These are phyloP conservation scores for Eruca vesicaria DNA, from an alignment of 441 rosid genomes.

Conservation along the genomic window DNA sequence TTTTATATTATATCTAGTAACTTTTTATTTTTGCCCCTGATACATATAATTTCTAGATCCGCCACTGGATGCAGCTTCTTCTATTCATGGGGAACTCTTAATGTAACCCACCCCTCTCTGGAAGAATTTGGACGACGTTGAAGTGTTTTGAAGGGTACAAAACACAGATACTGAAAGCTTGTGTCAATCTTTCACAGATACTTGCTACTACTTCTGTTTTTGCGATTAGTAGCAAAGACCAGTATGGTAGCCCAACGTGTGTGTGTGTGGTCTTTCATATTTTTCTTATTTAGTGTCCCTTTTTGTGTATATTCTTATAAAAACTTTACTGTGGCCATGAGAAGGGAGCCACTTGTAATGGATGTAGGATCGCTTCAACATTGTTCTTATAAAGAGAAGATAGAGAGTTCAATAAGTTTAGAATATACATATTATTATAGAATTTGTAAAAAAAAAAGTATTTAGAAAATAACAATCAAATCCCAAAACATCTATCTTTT, in stretches of 20 bases:
- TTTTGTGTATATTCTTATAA: background rate
- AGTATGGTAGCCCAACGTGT: constrained; percentile 22
- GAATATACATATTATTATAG: background rate
- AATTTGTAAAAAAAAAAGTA: background rate
- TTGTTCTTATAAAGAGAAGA: background rate
- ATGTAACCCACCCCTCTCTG: constrained; percentile 34
- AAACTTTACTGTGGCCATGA: background rate
- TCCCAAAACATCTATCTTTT: background rate
- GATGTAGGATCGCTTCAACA: background rate
- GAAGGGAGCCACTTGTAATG: background rate
- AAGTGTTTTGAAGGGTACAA: constrained; percentile 14
- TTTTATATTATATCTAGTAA: no score
- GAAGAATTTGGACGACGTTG: background rate
- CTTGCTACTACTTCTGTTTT: constrained; percentile 19
- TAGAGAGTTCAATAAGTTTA: background rate
- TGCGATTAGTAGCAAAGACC: constrained; percentile 22
- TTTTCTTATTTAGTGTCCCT: background rate
- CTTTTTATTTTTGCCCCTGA: no score
- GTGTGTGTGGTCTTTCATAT: constrained; percentile 27
- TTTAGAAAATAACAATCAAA: background rate
- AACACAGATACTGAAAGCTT: constrained; percentile 12
- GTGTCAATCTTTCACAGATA: constrained; percentile 16
- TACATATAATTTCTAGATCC: no score
- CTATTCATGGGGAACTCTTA: constrained; percentile 54
- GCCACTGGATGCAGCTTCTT: constrained; percentile 56